A percentile compares a stretch with the other conserved stretches of the same genome.
Conservation (phyloP, 176 grass and related monocot species). For the Thalia dealbata region DNA sequence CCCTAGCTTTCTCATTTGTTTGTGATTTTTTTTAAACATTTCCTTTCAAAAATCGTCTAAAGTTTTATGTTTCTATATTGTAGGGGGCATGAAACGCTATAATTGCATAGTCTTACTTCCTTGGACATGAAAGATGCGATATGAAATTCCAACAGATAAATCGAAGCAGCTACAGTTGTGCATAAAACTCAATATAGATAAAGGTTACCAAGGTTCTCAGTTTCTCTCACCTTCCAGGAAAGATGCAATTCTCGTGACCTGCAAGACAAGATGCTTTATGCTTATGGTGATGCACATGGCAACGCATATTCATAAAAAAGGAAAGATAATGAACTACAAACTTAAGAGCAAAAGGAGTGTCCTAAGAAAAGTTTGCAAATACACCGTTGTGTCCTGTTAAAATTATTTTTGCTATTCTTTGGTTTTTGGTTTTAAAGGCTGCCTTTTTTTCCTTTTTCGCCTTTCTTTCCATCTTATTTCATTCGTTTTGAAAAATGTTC, state of each 20-base stretch:
- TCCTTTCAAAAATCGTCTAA: not conserved
- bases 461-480: no score
- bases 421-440: no score
- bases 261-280: not conserved
- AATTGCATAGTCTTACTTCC: no score
- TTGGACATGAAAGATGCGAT: not conserved
- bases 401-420: not conserved
- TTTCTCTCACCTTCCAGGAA: slow-evolving; percentile 2
- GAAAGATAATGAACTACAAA: not conserved
- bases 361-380: not conserved
- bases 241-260: slow-evolving; percentile 5
- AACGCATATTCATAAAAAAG: not conserved
- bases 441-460: no score
- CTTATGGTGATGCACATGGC: not conserved
- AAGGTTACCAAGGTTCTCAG: not conserved
- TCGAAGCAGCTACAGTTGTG: not conserved
- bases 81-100: not conserved
- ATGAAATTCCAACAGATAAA: not conserved
- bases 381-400: not conserved
- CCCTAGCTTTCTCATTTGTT: no score
- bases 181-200: not conserved
- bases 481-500: no score
- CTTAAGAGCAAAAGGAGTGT: not conserved
- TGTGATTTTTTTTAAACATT: no score
- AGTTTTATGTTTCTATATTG: not conserved